phyloP scores from a whole-genome alignment of 2,329 filamentous ascomycete species.

The Paracorniculantispora psalliotae region DNA sequence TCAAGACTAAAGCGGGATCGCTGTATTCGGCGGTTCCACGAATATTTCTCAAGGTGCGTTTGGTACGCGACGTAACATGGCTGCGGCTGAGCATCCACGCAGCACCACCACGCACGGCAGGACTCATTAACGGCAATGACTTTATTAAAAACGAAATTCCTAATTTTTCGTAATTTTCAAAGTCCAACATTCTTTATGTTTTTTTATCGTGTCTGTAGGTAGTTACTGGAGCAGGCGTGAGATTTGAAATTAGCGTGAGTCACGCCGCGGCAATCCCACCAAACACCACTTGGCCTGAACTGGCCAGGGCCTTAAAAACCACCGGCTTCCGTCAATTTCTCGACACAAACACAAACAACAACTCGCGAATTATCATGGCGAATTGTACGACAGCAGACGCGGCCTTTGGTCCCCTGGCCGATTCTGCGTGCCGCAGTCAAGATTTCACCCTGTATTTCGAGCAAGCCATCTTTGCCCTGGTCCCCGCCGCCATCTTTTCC shows the following conservation, averaged over 20 bases:
- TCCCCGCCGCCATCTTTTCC: conserved; percentile 8
- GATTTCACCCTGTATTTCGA: conserved; percentile 10
- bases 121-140: too few relatives aligned
- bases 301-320: neutral
- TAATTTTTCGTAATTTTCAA: too few relatives aligned
- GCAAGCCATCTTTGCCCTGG: conserved; percentile 5
- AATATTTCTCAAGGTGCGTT: too few relatives aligned
- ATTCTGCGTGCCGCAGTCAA: conserved; percentile 1
- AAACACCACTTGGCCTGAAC: neutral
- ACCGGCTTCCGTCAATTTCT: neutral
- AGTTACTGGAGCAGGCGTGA: too few relatives aligned
- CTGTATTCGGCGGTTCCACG: too few relatives aligned
- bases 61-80: too few relatives aligned
- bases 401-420: conserved; percentile 2
- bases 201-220: too few relatives aligned
- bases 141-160: too few relatives aligned
- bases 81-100: too few relatives aligned
- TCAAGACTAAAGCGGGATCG: too few relatives aligned
- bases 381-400: conserved; percentile 5
- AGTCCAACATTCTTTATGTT: too few relatives aligned
- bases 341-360: neutral
- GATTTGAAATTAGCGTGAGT: neutral
- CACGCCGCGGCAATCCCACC: neutral
- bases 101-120: too few relatives aligned
- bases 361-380: neutral